Conservation (phyloP, 768 basidiomycete genomes). For the Mycena floridula region DNA sequence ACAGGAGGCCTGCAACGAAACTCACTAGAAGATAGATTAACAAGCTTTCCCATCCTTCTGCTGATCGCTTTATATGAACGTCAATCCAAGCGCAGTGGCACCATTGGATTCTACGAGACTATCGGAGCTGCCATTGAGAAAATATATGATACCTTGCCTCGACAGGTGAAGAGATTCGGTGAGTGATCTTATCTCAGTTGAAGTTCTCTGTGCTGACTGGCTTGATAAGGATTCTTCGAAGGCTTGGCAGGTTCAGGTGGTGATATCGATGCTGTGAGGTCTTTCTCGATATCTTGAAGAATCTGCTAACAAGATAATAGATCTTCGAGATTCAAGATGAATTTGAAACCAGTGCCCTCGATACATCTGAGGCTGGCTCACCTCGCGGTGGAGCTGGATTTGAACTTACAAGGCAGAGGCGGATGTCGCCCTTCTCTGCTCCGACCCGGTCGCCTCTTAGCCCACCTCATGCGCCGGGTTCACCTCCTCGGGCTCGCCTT, state of each 20-base stretch:
- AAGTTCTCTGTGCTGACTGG: not conserved
- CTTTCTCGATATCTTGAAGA: slow-evolving; percentile 4
- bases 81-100: slow-evolving; percentile 64
- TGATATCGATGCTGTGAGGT: slow-evolving; percentile 68
- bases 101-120: slow-evolving; percentile 69
- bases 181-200: slow-evolving; percentile 21
- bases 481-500: slow-evolving; percentile 31
- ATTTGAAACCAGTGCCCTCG: slow-evolving; percentile 51
- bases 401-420: not conserved
- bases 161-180: slow-evolving; percentile 72
- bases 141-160: slow-evolving; percentile 68
- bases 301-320: no score
- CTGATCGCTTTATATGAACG: slow-evolving; percentile 82
- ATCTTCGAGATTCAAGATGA: slow-evolving; percentile 79
- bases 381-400: not conserved
- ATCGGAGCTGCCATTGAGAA: slow-evolving; percentile 60
- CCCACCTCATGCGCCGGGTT: slow-evolving; percentile 10
- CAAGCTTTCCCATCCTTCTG: slow-evolving; percentile 81
- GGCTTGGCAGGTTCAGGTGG: slow-evolving; percentile 64
- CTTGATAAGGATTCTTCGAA: slow-evolving; percentile 65
- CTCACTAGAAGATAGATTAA: slow-evolving; percentile 39
- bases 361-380: slow-evolving; percentile 32
- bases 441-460: slow-evolving; percentile 6
- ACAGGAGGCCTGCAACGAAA: slow-evolving; percentile 1
- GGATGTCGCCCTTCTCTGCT: not conserved